Evolutionary conservation across 2,329 filamentous ascomycete species (phyloP).

Genomic region (Trichoderma asperellum): DNA sequence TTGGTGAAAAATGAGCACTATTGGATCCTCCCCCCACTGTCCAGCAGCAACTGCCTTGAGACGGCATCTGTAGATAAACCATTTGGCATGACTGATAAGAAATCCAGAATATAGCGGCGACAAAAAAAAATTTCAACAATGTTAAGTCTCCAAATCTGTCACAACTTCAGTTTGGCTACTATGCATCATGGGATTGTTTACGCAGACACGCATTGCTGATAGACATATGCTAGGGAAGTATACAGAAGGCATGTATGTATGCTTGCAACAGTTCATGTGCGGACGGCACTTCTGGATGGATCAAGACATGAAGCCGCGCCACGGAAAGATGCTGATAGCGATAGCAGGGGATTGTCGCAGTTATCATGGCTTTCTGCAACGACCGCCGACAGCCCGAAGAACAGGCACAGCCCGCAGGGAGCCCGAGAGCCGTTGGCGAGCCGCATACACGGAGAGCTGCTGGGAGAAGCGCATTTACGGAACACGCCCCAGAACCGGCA

Average conservation of each 20-base stretch:
- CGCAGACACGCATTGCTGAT: background rate
- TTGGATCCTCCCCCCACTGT: no score
- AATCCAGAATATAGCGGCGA: no score
- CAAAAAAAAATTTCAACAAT: no score
- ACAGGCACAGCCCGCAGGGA: background rate
- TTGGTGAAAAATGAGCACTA: no score
- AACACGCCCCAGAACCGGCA: background rate
- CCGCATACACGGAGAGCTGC: background rate
- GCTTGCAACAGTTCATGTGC: no score
- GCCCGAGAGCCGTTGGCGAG: slow-evolving; percentile 10
- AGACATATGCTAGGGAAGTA: background rate
- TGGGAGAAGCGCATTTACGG: background rate
- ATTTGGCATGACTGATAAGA: no score
- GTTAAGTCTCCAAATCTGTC: background rate
- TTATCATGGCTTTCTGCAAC: background rate
- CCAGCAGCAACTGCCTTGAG: no score
- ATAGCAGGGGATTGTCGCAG: background rate
- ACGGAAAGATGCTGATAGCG: background rate
- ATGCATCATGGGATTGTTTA: background rate
- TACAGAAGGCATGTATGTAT: background rate
- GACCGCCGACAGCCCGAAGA: slow-evolving; percentile 12
- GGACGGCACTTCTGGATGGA: no score
- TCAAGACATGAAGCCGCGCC: background rate
- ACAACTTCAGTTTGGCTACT: background rate
- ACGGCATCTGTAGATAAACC: no score